Evolutionary conservation across 2,329 filamentous ascomycete genomes (phyloP).

Genomic region (Ceratocystis diversiconidia): DNA sequence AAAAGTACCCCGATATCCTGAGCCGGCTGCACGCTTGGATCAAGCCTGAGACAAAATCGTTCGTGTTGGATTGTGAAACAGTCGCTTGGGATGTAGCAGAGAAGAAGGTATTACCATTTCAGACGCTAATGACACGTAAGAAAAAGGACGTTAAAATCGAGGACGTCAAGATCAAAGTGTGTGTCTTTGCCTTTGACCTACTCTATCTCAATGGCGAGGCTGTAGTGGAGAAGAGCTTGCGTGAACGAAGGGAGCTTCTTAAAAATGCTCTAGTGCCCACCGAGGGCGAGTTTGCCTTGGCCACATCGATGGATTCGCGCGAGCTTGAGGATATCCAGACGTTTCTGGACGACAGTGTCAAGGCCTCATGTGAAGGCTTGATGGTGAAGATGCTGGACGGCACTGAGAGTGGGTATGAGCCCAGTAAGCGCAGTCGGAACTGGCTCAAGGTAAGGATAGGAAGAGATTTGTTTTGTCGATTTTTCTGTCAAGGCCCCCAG

Average conservation of each 20-base stretch:
- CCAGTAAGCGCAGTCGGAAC: slow-evolving; percentile 88
- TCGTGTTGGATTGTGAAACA: slow-evolving; percentile 96
- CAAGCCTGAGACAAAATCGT: slow-evolving; percentile 77
- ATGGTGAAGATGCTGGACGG: slow-evolving; percentile 99
- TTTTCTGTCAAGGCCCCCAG: not conserved
- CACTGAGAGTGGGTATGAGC: slow-evolving; percentile 83
- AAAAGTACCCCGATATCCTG: slow-evolving; percentile 94
- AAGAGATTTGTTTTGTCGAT: not conserved
- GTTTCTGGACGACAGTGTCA: slow-evolving; percentile 87
- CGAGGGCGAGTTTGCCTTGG: slow-evolving; percentile 85
- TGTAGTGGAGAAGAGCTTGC: slow-evolving; percentile 72
- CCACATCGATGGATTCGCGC: slow-evolving; percentile 71
- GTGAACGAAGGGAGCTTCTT: slow-evolving; percentile 68
- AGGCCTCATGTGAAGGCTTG: slow-evolving; percentile 87
- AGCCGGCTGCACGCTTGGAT: slow-evolving; percentile 80
- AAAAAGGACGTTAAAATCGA: slow-evolving; percentile 92
- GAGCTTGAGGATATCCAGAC: slow-evolving; percentile 87
- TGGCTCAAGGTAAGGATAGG: slow-evolving; percentile 68
- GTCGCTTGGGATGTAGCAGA: slow-evolving; percentile 91
- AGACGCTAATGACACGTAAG: slow-evolving; percentile 96
- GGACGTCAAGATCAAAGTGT: slow-evolving; percentile 92
- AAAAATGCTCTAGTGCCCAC: slow-evolving; percentile 56
- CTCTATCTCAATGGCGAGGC: slow-evolving; percentile 86
- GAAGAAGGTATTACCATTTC: slow-evolving; percentile 94
- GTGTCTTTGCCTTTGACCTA: slow-evolving; percentile 91